Evolutionary conservation across 495 filamentous ascomycete species (phyloP), one percentile per base, ranked within the genome.

Genomic region (Penicillium dipodomyicola): DNA sequence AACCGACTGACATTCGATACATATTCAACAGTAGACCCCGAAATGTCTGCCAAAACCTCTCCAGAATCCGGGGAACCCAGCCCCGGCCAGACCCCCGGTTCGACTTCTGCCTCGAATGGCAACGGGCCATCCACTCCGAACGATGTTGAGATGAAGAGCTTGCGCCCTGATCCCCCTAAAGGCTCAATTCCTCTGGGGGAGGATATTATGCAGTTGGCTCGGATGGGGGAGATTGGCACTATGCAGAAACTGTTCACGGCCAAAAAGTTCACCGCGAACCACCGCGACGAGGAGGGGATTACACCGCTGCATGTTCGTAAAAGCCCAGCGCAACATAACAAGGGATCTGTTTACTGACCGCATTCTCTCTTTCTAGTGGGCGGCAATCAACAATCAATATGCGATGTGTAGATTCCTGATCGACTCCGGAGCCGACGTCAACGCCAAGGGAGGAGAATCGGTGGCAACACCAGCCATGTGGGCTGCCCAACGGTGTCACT

Each of bases 351-450:
- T 64, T 50, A 57, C 40, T 55, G 48, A 50, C 35, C 22, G 23
- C n/a, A 22, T 33, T 52, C 22, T 56, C 40, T 27, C 73, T 52
- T 58, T 43, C 22, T 72, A 98, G 93, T 98, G 94, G 94, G 94
- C 94, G 15, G 91, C 94, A n/a, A 97, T 97, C 72, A 97, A 97
- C 74, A 96, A 96, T 69, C 93, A 96, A 70, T 95, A 91, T 73
- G 88, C 90, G 54, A 87, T 96, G 77, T 96, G 93, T 82, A 92
- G 94, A 71, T 95, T 94, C 69, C 84, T 98, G 14, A 81, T 98
- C 59, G 88, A 96, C 56, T 80, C 81, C 52, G 94, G 94, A 60
- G 94, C 92, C 67, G 86, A 92, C 65, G 88, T 97, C 62, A 96
- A 98, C 70, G 88, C 87, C 56, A 93, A 93, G 74, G 94, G 94